Conservation (phyloP, 345 rosid species). For the Capsella bursapastoris region DNA sequence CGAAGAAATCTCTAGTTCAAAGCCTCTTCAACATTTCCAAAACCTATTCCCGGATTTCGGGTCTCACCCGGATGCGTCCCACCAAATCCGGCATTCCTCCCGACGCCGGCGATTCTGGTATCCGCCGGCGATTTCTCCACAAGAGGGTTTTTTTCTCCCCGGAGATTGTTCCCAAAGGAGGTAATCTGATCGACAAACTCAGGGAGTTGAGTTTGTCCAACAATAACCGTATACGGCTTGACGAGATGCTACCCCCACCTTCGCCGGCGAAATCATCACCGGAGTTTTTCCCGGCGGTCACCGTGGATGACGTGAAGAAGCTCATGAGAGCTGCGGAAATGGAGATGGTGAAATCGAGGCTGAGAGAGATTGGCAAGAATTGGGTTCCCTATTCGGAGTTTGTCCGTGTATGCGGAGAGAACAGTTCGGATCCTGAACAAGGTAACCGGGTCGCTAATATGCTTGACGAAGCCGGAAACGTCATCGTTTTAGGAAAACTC, state of each 20-base stretch:
- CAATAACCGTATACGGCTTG: conserved; percentile 62
- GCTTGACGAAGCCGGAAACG: conserved; percentile 82
- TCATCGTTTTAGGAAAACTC: conserved; percentile 67
- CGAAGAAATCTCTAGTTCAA: conserved; percentile 68
- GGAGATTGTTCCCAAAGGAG: conserved; percentile 50
- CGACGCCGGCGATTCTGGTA: conserved; percentile 68
- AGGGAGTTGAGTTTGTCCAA: conserved; percentile 51
- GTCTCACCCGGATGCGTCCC: conserved; percentile 46
- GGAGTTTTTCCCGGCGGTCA: conserved; percentile 43
- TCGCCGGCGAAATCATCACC: conserved; percentile 29
- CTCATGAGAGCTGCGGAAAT: conserved; percentile 72
- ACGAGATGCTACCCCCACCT: conserved; percentile 54
- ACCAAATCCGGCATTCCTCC: conserved; percentile 49
- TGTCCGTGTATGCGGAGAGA: conserved; percentile 66
- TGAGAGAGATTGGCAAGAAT: conserved; percentile 56
- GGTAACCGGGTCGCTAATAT: conserved; percentile 62
- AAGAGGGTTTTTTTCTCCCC: conserved; percentile 54
- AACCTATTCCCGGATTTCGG: conserved; percentile 48
- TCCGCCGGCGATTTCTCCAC: conserved; percentile 74
- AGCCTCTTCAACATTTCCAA: conserved; percentile 65
- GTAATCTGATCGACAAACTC: conserved; percentile 59
- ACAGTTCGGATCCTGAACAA: conserved; percentile 63
- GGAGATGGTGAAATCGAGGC: conserved; percentile 71
- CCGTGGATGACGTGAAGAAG: conserved; percentile 82
- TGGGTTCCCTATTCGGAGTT: conserved; percentile 76